Conservation (phyloP, 352 stramenopile genomes). For the Phytophthora multivora region DNA sequence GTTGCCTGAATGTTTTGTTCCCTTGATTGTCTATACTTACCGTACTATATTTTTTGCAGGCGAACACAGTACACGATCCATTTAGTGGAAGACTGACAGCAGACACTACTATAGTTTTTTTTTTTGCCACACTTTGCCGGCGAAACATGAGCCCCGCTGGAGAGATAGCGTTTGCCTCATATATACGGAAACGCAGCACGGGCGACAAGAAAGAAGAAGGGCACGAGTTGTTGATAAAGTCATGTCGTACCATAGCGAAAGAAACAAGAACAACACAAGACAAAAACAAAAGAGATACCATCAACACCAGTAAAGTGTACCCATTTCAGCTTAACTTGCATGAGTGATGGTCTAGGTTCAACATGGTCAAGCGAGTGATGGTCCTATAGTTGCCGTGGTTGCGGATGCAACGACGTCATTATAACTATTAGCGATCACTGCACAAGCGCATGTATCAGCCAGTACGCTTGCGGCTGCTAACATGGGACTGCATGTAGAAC, state of each 20-base stretch:
- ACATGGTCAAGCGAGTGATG: constrained; percentile 11
- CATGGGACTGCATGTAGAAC: constrained; percentile 3
- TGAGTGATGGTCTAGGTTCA: constrained; percentile 25
- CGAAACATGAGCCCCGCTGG: background rate
- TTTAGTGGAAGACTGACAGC: constrained; percentile 21
- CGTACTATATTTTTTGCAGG: background rate
- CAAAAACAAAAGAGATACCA: constrained; percentile 29
- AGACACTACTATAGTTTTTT: constrained; percentile 33
- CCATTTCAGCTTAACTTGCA: constrained; percentile 4
- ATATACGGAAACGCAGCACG: constrained; percentile 8
- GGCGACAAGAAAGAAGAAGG: constrained; percentile 10
- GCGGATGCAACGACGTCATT: background rate
- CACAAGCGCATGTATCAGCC: background rate
- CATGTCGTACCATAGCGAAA: constrained; percentile 55
- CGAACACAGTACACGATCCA: constrained; percentile 25
- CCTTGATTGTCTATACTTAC: constrained; percentile 12
- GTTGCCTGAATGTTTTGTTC: background rate
- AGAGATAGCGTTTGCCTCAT: constrained; percentile 15
- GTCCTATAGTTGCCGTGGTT: background rate
- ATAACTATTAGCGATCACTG: background rate
- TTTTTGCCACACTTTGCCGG: constrained; percentile 15
- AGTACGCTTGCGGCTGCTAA: background rate
- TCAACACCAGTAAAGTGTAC: constrained; percentile 15
- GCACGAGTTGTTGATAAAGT: constrained; percentile 50
- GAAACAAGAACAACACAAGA: constrained; percentile 8